Conservation (phyloP, 2,329 filamentous ascomycete species). For the Allantophomopsis cytisporea region DNA sequence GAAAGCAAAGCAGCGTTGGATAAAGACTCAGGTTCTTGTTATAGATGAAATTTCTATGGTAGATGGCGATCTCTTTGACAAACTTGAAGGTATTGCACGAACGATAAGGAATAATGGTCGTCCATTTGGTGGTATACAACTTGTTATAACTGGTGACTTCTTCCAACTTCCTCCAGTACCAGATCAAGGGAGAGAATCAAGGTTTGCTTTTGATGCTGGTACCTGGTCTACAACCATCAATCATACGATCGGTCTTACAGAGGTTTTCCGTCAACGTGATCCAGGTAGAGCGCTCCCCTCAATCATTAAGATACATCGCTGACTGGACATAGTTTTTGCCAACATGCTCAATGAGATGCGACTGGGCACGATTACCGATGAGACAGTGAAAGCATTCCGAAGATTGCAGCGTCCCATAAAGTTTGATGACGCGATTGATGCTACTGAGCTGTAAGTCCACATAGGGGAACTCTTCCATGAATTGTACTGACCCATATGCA, state of each 20-base stretch:
- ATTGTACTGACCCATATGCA: constrained; percentile 17
- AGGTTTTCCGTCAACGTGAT: constrained; percentile 94
- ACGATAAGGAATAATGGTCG: constrained; percentile 79
- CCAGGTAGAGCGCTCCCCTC: constrained; percentile 31
- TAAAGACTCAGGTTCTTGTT: constrained; percentile 74
- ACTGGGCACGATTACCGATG: constrained; percentile 64
- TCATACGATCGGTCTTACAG: constrained; percentile 87
- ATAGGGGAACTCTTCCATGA: neutral
- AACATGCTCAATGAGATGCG: constrained; percentile 97
- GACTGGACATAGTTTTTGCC: constrained; percentile 53
- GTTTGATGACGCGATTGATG: constrained; percentile 62
- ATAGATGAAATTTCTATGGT: constrained; percentile 99
- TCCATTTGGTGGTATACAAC: constrained; percentile 90
- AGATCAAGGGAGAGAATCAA: constrained; percentile 54
- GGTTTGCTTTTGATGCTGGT: constrained; percentile 84
- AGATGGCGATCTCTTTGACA: constrained; percentile 92
- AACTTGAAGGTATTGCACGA: constrained; percentile 78
- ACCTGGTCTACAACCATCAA: constrained; percentile 91
- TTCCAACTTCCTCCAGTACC: constrained; percentile 94
- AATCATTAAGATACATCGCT: constrained; percentile 5
- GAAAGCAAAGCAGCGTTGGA: constrained; percentile 82
- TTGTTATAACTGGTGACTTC: constrained; percentile 94
- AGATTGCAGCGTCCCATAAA: constrained; percentile 55
- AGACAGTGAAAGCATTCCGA: constrained; percentile 66
- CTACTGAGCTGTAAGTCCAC: constrained; percentile 61